These are phyloP conservation scores for Brassica hybrid DNA, from an alignment of 441 rosid genomes.

Conservation along the genomic window DNA sequence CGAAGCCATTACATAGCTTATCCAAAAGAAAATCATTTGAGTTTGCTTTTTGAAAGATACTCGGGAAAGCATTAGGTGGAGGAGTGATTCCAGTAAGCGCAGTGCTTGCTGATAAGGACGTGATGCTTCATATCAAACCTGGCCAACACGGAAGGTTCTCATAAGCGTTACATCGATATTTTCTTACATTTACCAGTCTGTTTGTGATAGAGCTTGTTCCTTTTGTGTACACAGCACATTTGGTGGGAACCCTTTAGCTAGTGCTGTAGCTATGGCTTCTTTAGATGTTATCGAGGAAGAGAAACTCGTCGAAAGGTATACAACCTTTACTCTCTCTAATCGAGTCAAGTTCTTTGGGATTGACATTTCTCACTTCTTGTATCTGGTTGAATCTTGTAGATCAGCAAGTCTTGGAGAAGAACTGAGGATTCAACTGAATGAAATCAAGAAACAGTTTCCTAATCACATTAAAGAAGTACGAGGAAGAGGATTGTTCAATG, in stretches of 20 bases:
- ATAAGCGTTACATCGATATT: not conserved
- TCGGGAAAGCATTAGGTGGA: slow-evolving; percentile 98
- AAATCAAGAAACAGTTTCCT: slow-evolving; percentile 74
- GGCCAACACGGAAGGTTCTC: slow-evolving; percentile 97
- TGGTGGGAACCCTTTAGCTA: slow-evolving; percentile 95
- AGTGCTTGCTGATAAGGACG: slow-evolving; percentile 84
- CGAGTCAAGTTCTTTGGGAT: not conserved
- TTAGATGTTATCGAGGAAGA: slow-evolving; percentile 80
- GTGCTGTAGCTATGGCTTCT: slow-evolving; percentile 91
- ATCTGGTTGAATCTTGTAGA: slow-evolving; percentile 40
- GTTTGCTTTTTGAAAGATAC: slow-evolving; percentile 49
- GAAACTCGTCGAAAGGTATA: slow-evolving; percentile 80
- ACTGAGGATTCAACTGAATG: slow-evolving; percentile 59
- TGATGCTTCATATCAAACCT: slow-evolving; percentile 93
- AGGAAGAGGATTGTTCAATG: slow-evolving; percentile 94
- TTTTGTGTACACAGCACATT: slow-evolving; percentile 64
- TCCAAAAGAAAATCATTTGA: not conserved
- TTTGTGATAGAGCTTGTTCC: slow-evolving; percentile 24
- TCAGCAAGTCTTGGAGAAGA: slow-evolving; percentile 77
- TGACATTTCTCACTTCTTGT: not conserved
- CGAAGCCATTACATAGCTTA: slow-evolving; percentile 15
- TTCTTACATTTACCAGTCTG: slow-evolving; percentile 17
- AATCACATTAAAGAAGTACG: slow-evolving; percentile 79
- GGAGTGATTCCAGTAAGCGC: slow-evolving; percentile 98
- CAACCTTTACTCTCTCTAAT: not conserved